Percentiles rank a stretch among this genome's conserved stretches.
Conservation (phyloP, 1,284 basidiomycete species). For the Wallemia hederae region DNA sequence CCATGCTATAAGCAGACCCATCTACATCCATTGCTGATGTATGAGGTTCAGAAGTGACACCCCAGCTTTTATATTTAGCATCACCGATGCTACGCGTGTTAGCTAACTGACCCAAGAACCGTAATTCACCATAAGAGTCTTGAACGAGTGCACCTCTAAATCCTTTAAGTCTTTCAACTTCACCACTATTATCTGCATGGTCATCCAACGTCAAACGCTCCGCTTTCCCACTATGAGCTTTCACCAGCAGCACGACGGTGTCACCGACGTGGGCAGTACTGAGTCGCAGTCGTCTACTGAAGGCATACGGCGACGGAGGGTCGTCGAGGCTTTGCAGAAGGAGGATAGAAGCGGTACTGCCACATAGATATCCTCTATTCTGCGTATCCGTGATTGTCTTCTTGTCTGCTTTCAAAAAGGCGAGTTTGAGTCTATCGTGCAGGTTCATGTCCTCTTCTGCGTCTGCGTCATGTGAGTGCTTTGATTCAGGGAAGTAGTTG, state of each 20-base stretch:
- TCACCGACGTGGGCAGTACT: neutral
- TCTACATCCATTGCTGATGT: neutral
- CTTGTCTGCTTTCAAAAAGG: neutral
- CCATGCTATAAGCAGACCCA: neutral
- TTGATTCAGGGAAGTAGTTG: neutral
- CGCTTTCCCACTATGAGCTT: neutral
- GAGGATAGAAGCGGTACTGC: neutral
- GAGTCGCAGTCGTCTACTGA: neutral
- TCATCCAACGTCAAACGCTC: neutral
- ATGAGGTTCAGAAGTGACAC: neutral
- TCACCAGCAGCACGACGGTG: neutral
- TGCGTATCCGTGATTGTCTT: neutral
- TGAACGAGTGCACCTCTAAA: neutral
- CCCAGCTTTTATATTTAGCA: neutral
- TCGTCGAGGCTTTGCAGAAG: neutral
- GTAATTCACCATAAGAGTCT: neutral
- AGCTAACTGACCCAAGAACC: neutral
- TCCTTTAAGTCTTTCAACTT: neutral
- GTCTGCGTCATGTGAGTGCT: neutral
- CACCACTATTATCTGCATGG: neutral
- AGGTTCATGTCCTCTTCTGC: neutral
- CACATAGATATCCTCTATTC: neutral
- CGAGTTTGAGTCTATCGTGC: neutral
- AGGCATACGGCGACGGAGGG: neutral
- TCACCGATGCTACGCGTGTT: neutral